Base-by-base conservation (phyloP, 768 basidiomycete genomes). In the Pulveroboletus sp. region DNA sequence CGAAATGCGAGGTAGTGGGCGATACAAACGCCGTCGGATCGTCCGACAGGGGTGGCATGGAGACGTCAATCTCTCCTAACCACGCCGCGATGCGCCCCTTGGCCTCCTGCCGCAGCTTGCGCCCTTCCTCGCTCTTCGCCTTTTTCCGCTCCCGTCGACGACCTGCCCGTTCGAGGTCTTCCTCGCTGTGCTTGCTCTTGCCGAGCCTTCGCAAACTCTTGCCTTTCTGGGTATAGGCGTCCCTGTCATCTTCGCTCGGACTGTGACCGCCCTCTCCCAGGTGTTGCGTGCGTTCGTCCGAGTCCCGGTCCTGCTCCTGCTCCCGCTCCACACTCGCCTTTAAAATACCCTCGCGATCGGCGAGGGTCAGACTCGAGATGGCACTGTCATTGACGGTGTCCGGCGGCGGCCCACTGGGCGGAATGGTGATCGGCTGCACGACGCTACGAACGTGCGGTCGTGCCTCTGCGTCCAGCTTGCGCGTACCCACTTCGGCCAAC, bases 61-160 rank as follows among this genome's bases (percentile, higher is more conserved):
- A 78, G 5, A 78, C 73, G 44, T 83, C 83, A 41, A 89, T 80
- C 9, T 69, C 74, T 24, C 83, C 87, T 51, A 91, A 58, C 88
- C 88, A 91, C 8, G 83, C 86, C 9, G 87, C 76, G n/a, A 91
- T 82, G 20, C 85, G 71, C 7, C 86, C 86, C 51, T 85, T 85
- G 10, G 81, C 80, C 6, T 80, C 72, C 44, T 70, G 65, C 39
- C 71, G 61, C 19, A 79, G 53, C 29, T 68, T 67, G 26, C 67
- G 63, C 22, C 67, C 62, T 45, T 75, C 76, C 13, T 68, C 63
- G 29, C 69, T 70, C 52, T 66, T 70, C n/a, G 44, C 51, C 36
- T 56, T 62, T 45, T 58, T 65, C 36, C 64, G 61, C 20, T 63
- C 65, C 11, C 60, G 63, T 35, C 58, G 60, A 10, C 60, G 56